Conservation (phyloP, 2,329 filamentous ascomycete genomes). For the Penicillium sp. region DNA sequence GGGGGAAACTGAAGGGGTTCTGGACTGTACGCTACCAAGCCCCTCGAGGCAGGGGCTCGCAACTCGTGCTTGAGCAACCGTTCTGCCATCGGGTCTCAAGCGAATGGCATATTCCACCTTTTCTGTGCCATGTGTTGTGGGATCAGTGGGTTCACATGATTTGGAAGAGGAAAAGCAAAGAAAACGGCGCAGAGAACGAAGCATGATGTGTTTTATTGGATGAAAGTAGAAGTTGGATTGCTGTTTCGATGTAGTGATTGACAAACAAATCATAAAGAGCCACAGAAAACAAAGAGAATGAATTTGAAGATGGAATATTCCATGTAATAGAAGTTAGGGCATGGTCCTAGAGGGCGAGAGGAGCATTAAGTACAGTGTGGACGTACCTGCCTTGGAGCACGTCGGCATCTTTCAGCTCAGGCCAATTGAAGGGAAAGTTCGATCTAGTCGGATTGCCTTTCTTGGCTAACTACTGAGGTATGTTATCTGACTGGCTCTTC, state of each 20-base stretch:
- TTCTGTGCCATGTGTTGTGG: neutral
- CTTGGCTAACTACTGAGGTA: neutral
- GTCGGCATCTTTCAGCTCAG: neutral
- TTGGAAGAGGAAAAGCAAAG: slow-evolving; percentile 22
- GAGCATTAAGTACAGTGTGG: neutral
- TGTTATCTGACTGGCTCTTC: neutral
- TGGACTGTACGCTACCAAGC: neutral
- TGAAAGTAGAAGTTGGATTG: neutral
- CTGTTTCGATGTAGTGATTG: neutral
- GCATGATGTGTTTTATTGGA: slow-evolving; percentile 6
- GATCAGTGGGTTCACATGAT: neutral
- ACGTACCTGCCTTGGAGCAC: neutral
- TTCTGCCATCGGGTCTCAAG: slow-evolving; percentile 8
- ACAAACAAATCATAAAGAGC: neutral
- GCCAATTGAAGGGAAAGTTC: neutral
- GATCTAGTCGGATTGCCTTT: neutral
- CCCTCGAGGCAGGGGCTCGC: neutral
- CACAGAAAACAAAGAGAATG: neutral
- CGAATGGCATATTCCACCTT: slow-evolving; percentile 5
- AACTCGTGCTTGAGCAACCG: slow-evolving; percentile 2
- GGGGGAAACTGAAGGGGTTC: neutral
- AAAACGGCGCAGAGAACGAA: slow-evolving; percentile 16
- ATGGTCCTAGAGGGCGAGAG: neutral
- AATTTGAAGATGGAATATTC: neutral
- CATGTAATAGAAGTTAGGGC: neutral